Base-by-base conservation (phyloP, 257 asterid species). In the Ocimum tenuiflorum region DNA sequence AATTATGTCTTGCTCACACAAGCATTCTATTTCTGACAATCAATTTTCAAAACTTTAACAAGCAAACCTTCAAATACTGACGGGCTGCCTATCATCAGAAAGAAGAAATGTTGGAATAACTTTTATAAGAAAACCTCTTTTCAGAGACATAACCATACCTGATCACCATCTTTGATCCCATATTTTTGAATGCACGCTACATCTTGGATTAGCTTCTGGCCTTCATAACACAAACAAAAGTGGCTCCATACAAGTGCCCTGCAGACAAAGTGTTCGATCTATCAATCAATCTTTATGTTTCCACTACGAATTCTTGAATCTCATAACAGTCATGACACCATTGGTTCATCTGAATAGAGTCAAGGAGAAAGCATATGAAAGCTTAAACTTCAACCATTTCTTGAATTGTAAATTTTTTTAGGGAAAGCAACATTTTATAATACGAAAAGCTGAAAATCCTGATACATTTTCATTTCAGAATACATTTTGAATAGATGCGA, bases 241-340 rank as follows among this genome's bases (percentile, higher is more conserved):
- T 84, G 85, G 65, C 87, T 79, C 90, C 90, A 84, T n/a, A 81
- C 83, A 51, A 79, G 82, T 18, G 85, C 45, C 90, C 87, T 83
- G 75, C 42, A 47, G 7, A 29, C 18, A 41, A 67, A 71, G 27
- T 42, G 50, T 22, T 31, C 18, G 3, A 55, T 48, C 31, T 13
- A 49, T 49, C 57, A n/a, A 35, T 13, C 11, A 43, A 54, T 46
- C 14, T 45, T 4, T 41, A 56, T 6, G 52, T 38, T 1, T 8
- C 63, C 15, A 6, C 22, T 17, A 8, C 20, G 14, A 33, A 59
- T 33, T 19, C 71, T 23, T 2, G 22, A 42, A 14, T 19, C 39
- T 31, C 13, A 9, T 13, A 5, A 67, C 20, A 60, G 22, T 47
- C 7, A 52, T 56, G 48, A 6, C 49, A 43, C 51, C 43, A 56